Conservation (phyloP, 108 stramenopile species). For the Nitzschia putrida region DNA sequence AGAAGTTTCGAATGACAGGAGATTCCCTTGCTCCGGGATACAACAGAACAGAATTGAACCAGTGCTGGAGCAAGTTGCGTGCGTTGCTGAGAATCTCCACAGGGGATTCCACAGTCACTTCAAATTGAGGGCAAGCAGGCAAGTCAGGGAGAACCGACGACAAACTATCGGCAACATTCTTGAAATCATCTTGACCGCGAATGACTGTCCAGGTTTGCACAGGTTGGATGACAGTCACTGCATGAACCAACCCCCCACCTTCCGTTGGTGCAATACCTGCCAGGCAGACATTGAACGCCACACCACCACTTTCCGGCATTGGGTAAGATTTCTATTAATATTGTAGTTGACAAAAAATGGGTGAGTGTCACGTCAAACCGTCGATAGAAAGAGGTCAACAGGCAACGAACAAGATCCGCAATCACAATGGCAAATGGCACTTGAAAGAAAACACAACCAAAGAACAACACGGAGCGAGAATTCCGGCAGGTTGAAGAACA, state of each 20-base stretch:
- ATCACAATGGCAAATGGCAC: too few species aligned
- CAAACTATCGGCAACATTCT: slow-evolving; percentile 53
- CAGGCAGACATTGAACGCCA: slow-evolving; percentile 45
- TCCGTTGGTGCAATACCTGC: slow-evolving; percentile 42
- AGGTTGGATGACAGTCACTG: slow-evolving; percentile 78
- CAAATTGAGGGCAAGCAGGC: slow-evolving; percentile 46
- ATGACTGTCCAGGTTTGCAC: slow-evolving; percentile 85
- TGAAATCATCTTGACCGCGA: slow-evolving; percentile 80
- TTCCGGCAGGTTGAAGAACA: too few species aligned
- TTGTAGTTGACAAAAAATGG: too few species aligned
- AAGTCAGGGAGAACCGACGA: slow-evolving; percentile 32
- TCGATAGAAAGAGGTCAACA: not conserved
- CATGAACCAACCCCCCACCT: slow-evolving; percentile 59
- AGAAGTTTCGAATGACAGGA: slow-evolving; percentile 66
- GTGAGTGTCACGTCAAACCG: too few species aligned
- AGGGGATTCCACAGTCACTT: not conserved
- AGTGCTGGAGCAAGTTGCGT: slow-evolving; percentile 66
- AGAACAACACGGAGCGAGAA: too few species aligned
- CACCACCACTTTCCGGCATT: slow-evolving; percentile 1
- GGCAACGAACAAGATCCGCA: not conserved
- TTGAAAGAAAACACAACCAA: too few species aligned
- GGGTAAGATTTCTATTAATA: not conserved
- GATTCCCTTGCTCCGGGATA: slow-evolving; percentile 64
- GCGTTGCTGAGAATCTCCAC: slow-evolving; percentile 44
- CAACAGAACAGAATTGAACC: slow-evolving; percentile 60